Base-by-base conservation (phyloP, 257 asterid species). In the Rauvolfia tetraphylla region DNA sequence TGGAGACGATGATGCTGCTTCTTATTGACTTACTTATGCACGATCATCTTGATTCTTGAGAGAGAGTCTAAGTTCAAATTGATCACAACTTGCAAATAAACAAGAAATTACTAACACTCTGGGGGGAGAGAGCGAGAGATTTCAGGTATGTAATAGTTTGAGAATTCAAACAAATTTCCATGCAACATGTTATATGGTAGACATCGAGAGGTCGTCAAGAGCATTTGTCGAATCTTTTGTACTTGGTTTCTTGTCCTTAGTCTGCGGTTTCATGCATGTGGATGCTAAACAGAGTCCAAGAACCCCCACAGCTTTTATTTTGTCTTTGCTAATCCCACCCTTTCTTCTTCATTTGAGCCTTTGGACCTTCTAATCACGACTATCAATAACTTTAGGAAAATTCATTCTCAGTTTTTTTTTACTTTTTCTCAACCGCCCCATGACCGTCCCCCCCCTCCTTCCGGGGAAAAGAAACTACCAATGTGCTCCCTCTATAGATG, bases 221-320 rank as follows among this genome's bases (percentile, higher is more conserved):
- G 79, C 39, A 49, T 87, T 89, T 86, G 93, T 91, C 92, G 86
- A 80, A 75, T 84, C 79, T 38, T 51, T 38, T 91, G 93, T 89
- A 84, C 66, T 85, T 79, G 82, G 83, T 84, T 79, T 54, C 74
- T 84, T 88, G 97, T 89, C 92, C 81, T 67, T 53, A 54, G 69
- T 79, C 31, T 56, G 51, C 86, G 90, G 83, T 77, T 78, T 86
- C 68, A 79, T 84, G 84, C 90, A 81, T 81, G 75, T 84, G 87
- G 88, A 73, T 76, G 39, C 76, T 80, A 77, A 74, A 68, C 68
- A 18, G 36, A 79, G 70, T 84, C 85, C 91, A 80, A 81, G 76
- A 71, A 74, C 22, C 78, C 57, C 71, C 68, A 77, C 80, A 77
- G 61, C 81, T 73, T 71, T 71, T 72, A 69, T 77, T 85, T 88